A percentile compares a stretch with the other conserved stretches of the same genome.
phyloP scores from a whole-genome alignment of 164 flowering plant genomes.

The Aristolochia californica region DNA sequence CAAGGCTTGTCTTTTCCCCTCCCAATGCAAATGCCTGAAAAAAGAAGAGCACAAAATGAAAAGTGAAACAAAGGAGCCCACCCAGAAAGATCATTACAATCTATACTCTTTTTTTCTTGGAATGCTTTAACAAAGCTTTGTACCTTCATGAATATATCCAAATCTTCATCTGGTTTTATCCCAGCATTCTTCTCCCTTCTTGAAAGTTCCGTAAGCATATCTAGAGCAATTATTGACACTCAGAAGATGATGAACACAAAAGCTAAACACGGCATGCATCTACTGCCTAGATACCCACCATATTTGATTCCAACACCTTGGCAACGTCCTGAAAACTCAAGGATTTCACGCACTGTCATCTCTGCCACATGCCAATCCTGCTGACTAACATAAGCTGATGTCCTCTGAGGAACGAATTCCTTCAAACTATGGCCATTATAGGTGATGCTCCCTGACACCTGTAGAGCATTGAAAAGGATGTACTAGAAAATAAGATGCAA shows the following conservation, averaged over 20 bases:
- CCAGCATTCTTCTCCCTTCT: slow-evolving; percentile 86
- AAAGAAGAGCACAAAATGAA: slow-evolving; percentile 6
- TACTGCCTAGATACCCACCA: slow-evolving; percentile 32
- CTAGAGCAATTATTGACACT: slow-evolving; percentile 22
- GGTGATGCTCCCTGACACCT: slow-evolving; percentile 73
- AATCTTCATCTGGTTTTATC: slow-evolving; percentile 91
- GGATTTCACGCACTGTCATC: slow-evolving; percentile 93
- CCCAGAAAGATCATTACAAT: neutral
- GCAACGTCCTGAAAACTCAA: slow-evolving; percentile 77
- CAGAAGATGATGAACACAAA: neutral
- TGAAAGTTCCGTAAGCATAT: slow-evolving; percentile 90
- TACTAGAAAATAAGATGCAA: neutral
- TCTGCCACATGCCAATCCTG: slow-evolving; percentile 84
- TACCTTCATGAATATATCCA: slow-evolving; percentile 97
- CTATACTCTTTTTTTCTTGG: neutral
- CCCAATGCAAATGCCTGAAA: slow-evolving; percentile 69
- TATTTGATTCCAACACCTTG: slow-evolving; percentile 89
- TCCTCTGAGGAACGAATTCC: slow-evolving; percentile 80
- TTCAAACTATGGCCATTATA: slow-evolving; percentile 68
- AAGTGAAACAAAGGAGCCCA: neutral
- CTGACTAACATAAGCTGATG: slow-evolving; percentile 89
- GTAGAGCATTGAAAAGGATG: slow-evolving; percentile 6
- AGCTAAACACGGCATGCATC: neutral
- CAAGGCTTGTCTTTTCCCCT: slow-evolving; percentile 64
- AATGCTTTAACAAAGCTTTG: neutral